Evolutionary conservation across 208 protist genomes (phyloP).

Genomic region (Wallacemonas sp.): DNA sequence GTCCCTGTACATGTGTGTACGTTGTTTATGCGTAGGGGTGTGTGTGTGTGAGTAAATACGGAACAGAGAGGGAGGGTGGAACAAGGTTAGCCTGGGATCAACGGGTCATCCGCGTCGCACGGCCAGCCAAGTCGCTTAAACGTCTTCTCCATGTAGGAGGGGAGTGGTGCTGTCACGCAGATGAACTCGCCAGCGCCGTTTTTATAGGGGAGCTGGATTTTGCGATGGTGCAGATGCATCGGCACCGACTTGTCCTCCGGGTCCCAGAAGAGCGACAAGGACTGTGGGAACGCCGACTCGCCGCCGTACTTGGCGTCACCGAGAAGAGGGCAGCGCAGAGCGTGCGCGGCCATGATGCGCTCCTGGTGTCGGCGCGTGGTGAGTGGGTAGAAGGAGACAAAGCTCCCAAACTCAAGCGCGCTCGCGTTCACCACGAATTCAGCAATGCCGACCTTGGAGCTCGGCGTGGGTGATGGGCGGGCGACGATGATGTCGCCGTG

Average conservation of each 20-base stretch:
- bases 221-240: slow-evolving; percentile 88
- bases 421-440: slow-evolving; percentile 92
- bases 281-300: slow-evolving; percentile 83
- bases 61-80: slow-evolving; percentile 4
- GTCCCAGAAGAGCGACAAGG: slow-evolving; percentile 84
- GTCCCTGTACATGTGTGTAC: not conserved
- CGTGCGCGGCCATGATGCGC: slow-evolving; percentile 91
- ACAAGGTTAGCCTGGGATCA: slow-evolving; percentile 79
- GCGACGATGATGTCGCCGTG: slow-evolving; percentile 72
- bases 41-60: slow-evolving; percentile 1
- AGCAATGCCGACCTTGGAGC: slow-evolving; percentile 81
- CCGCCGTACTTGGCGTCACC: slow-evolving; percentile 93
- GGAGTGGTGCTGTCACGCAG: slow-evolving; percentile 87
- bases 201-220: slow-evolving; percentile 93
- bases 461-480: slow-evolving; percentile 70
- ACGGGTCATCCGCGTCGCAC: slow-evolving; percentile 81
- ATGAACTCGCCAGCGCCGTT: slow-evolving; percentile 79
- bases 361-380: slow-evolving; percentile 89
- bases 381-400: slow-evolving; percentile 91
- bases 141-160: slow-evolving; percentile 88
- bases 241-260: slow-evolving; percentile 75
- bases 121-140: slow-evolving; percentile 90
- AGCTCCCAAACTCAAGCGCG: slow-evolving; percentile 85
- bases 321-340: slow-evolving; percentile 86
- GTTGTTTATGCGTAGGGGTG: not conserved